phyloP scores from a whole-genome alignment of 768 basidiomycete species.

The Hysterangium stoloniferum region DNA sequence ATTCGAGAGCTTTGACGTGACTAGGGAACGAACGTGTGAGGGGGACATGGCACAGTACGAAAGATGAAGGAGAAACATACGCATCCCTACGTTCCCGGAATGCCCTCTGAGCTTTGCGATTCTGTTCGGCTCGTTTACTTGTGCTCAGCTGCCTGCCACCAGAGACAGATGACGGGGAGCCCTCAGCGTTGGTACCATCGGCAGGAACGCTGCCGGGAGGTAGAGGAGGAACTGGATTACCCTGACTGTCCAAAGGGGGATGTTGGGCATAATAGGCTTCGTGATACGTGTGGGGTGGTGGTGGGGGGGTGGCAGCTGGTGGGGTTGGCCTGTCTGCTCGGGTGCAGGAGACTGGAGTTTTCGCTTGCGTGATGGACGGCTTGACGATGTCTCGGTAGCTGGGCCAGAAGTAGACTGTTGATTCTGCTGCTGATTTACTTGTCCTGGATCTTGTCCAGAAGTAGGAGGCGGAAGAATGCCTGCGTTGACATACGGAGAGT shows the following conservation, averaged over 20 bases:
- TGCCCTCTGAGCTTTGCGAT: slow-evolving; percentile 87
- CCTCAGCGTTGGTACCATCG: slow-evolving; percentile 11
- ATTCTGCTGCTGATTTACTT: slow-evolving; percentile 13
- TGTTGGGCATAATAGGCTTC: slow-evolving; percentile 48
- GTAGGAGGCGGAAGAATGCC: slow-evolving; percentile 16
- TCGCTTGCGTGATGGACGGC: slow-evolving; percentile 51
- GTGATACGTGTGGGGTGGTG: slow-evolving; percentile 26
- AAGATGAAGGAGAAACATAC: slow-evolving; percentile 36
- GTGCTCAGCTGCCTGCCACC: slow-evolving; percentile 57
- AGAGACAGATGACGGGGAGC: not conserved
- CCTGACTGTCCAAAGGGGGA: slow-evolving; percentile 32
- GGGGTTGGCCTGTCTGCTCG: slow-evolving; percentile 12
- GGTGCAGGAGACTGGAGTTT: slow-evolving; percentile 50
- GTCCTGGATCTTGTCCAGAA: slow-evolving; percentile 4
- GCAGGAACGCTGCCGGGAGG: slow-evolving; percentile 29
- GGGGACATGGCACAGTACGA: not conserved
- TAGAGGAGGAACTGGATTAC: slow-evolving; percentile 26
- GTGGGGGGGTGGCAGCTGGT: slow-evolving; percentile 19
- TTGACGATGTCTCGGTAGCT: slow-evolving; percentile 28
- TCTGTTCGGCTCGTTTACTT: slow-evolving; percentile 89
- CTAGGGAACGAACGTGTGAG: slow-evolving; percentile 29
- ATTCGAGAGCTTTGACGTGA: slow-evolving; percentile 82
- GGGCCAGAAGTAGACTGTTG: slow-evolving; percentile 11
- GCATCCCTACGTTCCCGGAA: slow-evolving; percentile 87
- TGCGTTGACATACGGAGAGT: slow-evolving; percentile 10